Conservation (phyloP, 768 basidiomycete genomes). For the Strobilomyces confusus region DNA sequence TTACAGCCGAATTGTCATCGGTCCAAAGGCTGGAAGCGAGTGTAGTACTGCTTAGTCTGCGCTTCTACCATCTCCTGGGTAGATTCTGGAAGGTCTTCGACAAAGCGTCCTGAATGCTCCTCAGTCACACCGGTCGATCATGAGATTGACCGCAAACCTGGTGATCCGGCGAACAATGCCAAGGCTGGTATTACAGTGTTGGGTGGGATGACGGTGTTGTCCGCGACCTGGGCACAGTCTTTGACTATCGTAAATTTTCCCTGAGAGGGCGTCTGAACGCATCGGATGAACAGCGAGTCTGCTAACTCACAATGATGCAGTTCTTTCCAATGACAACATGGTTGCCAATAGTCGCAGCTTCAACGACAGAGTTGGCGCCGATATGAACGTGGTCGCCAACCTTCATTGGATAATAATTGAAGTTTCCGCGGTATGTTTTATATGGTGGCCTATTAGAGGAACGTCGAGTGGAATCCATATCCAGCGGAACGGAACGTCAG, state of each 20-base stretch:
- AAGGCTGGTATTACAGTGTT: conserved; percentile 92
- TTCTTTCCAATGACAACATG: conserved; percentile 94
- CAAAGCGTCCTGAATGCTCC: conserved; percentile 57
- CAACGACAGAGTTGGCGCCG: conserved; percentile 82
- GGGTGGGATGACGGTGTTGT: conserved; percentile 85
- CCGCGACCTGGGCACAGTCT: conserved; percentile 87
- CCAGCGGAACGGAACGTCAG: background rate
- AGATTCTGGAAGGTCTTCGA: conserved; percentile 87
- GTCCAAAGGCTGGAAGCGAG: conserved; percentile 68
- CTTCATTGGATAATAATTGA: conserved; percentile 98
- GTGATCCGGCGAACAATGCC: conserved; percentile 81
- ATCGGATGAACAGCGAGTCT: background rate
- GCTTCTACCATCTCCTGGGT: conserved; percentile 90
- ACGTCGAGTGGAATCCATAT: background rate
- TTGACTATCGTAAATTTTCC: conserved; percentile 97
- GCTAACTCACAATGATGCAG: conserved; percentile 77
- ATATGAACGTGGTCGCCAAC: conserved; percentile 95
- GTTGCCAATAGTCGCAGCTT: conserved; percentile 92
- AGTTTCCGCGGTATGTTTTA: conserved; percentile 85
- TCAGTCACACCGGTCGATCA: conserved; percentile 1
- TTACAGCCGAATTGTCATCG: conserved; percentile 18
- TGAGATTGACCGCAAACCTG: conserved; percentile 50
- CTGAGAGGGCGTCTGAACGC: conserved; percentile 36
- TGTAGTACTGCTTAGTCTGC: conserved; percentile 81
- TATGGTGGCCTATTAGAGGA: conserved; percentile 62